Percentiles rank a stretch among this genome's conserved stretches.
These are phyloP conservation scores for Leccinum fibrillosum DNA, from an alignment of 768 basidiomycete genomes.

Conservation along the genomic window DNA sequence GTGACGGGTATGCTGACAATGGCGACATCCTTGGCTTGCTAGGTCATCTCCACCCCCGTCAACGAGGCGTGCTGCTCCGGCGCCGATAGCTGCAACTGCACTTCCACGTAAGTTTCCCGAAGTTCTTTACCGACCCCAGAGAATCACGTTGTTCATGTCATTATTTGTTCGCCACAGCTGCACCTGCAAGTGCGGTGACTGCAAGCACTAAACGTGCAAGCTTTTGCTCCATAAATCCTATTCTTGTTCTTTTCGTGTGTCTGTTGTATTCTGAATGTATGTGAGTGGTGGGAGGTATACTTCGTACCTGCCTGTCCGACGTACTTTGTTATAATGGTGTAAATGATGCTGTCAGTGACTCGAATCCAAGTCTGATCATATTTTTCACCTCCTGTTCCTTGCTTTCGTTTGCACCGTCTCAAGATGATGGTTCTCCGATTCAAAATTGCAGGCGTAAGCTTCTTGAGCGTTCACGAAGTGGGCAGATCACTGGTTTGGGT, in stretches of 20 bases:
- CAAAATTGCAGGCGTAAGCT: background rate
- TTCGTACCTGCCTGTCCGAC: too few species aligned
- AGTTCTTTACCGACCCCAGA: background rate
- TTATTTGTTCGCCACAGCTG: conserved; percentile 2
- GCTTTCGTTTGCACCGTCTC: background rate
- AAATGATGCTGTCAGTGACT: background rate
- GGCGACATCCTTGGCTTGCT: background rate
- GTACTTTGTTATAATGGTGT: background rate
- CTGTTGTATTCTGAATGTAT: background rate
- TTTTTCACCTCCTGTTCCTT: too few species aligned
- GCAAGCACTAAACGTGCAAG: conserved; percentile 15
- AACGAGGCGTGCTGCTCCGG: conserved; percentile 22
- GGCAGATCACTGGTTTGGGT: too few species aligned
- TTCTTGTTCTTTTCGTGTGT: background rate
- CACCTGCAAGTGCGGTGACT: conserved; percentile 17
- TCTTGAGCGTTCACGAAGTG: background rate
- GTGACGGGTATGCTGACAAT: background rate
- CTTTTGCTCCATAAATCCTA: background rate
- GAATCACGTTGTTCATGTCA: background rate
- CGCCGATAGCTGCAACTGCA: conserved; percentile 10
- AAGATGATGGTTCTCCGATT: background rate
- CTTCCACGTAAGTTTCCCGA: conserved; percentile 4
- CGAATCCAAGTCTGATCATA: background rate
- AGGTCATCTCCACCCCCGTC: conserved; percentile 8
- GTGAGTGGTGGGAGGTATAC: background rate